Evolutionary conservation across 768 basidiomycete species (phyloP), one percentile per base, ranked within the genome.

Genomic region (Neoboletus subvelutipes): DNA sequence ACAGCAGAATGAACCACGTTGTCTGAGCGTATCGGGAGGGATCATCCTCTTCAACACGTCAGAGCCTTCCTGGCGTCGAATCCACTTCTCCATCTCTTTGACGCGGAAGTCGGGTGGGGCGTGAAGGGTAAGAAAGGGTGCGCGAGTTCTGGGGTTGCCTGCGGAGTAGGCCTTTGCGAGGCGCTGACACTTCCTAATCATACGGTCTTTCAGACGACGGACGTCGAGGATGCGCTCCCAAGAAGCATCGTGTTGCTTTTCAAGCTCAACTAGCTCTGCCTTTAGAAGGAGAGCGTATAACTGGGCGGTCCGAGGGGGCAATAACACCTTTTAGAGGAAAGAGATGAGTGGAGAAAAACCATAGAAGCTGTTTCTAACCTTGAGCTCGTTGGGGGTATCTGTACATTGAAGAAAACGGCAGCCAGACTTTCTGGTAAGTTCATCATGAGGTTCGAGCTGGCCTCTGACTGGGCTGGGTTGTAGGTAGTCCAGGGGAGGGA

Each of bases 41-140:
- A 60, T 24, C 40, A 49, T 55, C 59, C 57, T 71, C 57, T 63
- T 72, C 45, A 66, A 31, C 18, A 43, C 54, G n/a, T 67, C 69
- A 41, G 63, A 33, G 36, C 65, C 69, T 24, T 72, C 64, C 1
- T 86, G 82, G 31, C 80, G 75, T 55, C 81, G 77, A 64, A 87
- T 82, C 88, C 88, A 90, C 56, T 82, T 83, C 64, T 90, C 88
- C 83, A 90, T 87, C 70, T 88, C 87, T 71, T 87, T 87, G 37
- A 89, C 71, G 20, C 87, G 79, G 66, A 90, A 90, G 67, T 90
- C 88, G 34, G 80, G 67, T 4, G 88, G 87, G 1, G 88, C 86
- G 48, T 87, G 77, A 39, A 88, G 73, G 12, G 86, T 85, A 59
- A 84, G 83, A 71, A 88, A 89, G 33, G 80, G 75, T 52, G 77